Evolutionary conservation across 495 filamentous ascomycete genomes (phyloP), one percentile per base, ranked within the genome.

Genomic region (Echria macrotheca): DNA sequence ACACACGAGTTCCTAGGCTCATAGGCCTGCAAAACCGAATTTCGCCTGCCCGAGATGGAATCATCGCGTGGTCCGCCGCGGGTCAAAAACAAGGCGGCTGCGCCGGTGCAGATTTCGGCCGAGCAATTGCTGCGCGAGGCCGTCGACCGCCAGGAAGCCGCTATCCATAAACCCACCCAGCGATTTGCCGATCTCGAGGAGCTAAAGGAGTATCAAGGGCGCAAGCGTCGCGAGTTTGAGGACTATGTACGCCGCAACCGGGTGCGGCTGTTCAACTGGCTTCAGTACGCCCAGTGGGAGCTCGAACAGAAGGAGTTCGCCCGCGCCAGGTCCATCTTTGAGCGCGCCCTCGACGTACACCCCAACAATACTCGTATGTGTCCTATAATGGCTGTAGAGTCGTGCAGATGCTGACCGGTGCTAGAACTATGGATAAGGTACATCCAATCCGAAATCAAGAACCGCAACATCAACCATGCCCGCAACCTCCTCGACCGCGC

Each of bases 221-320:
- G 93, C 44, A 96, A 96, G 70, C 75, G 93, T 55, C 94, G 89
- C 67, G 93, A 96, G 60, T 98, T 95, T 59, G 93, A 98, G 66
- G 87, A 95, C 75, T 97, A 96, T 86, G 88, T 96, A 41, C 84
- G 88, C 49, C 87, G 94, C 43, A 96, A 97, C 61, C 71, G 91
- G 57, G 77, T 97, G 59, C 95, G 96, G 55, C 90, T 96, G 78
- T 93, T 93, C 68, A 97, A 98, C 65, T 98, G 93, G 93, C 89
- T 95, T 82, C 85, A 89, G 55, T 98, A 98, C 75, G 93, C 93
- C 29, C 82, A 86, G 50, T 98, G 89, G 89, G 93, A 98, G 66
- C 75, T 98, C 25, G 93, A 98, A 66, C 93, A 98, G 68, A 98
- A 97, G 66, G 93, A 98, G 71, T 96, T 86, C 68, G 85, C 85